Percentiles rank a stretch among this genome's conserved stretches.
Conservation (phyloP, 148 eudicot species). For the Rhododendron ovatum region DNA sequence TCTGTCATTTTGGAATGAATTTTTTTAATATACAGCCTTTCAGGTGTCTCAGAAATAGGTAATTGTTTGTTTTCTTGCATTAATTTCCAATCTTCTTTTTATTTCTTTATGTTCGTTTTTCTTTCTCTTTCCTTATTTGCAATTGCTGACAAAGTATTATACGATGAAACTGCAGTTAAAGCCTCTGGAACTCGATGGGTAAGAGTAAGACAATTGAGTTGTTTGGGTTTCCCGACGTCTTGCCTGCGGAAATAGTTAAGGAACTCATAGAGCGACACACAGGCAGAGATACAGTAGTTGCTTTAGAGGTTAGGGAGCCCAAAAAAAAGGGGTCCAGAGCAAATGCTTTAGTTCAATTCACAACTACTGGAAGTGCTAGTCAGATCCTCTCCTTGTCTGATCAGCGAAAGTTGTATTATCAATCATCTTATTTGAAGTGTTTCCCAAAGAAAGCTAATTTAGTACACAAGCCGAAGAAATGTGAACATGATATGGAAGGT, state of each 20-base stretch:
- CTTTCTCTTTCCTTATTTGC: neutral
- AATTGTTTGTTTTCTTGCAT: neutral
- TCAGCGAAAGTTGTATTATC: slow-evolving; percentile 19
- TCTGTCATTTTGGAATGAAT: neutral
- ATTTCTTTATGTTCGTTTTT: neutral
- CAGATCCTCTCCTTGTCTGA: slow-evolving; percentile 19
- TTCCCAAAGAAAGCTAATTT: neutral
- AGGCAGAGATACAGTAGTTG: slow-evolving; percentile 35
- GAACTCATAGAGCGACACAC: slow-evolving; percentile 26
- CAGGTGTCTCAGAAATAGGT: neutral
- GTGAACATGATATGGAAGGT: slow-evolving; percentile 8
- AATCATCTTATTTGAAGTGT: slow-evolving; percentile 30
- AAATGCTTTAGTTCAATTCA: slow-evolving; percentile 39
- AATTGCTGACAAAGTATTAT: neutral
- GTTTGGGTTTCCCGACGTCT: slow-evolving; percentile 20
- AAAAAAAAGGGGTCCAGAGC: slow-evolving; percentile 11
- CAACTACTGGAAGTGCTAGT: slow-evolving; percentile 13
- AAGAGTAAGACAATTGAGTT: slow-evolving; percentile 22
- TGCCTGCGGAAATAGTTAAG: slow-evolving; percentile 25
- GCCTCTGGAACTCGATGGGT: neutral
- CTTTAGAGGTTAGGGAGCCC: slow-evolving; percentile 32
- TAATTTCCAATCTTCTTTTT: neutral
- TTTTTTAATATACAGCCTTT: neutral
- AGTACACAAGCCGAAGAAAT: slow-evolving; percentile 11
- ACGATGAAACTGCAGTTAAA: slow-evolving; percentile 19